phyloP scores from a whole-genome alignment of 140 eudicot species.

The Flaveria floridana region DNA sequence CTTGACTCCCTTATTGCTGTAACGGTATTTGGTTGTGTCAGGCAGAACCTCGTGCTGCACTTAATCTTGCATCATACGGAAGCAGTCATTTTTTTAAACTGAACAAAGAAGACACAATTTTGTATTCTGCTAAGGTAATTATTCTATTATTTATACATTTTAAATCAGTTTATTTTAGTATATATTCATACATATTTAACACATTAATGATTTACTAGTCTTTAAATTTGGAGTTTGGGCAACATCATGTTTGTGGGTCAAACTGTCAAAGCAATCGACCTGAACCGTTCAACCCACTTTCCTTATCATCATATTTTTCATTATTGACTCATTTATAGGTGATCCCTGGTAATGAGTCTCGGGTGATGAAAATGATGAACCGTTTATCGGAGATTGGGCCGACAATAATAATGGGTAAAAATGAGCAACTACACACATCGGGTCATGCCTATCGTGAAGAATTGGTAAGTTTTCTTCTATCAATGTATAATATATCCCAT shows the following conservation, averaged over 20 bases:
- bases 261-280: not conserved
- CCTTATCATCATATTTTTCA: not conserved
- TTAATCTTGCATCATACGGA: slow-evolving; percentile 94
- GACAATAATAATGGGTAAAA: slow-evolving; percentile 85
- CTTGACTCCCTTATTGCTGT: slow-evolving; percentile 21
- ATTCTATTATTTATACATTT: not conserved
- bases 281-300: not conserved
- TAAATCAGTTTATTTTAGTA: not conserved
- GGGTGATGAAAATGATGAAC: slow-evolving; percentile 90
- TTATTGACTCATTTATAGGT: slow-evolving; percentile 49
- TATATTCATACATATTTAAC: not conserved
- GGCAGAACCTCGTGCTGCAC: slow-evolving; percentile 99
- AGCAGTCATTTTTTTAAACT: slow-evolving; percentile 95
- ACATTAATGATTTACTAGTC: not conserved
- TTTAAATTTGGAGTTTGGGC: not conserved
- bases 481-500: not conserved
- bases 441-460: slow-evolving; percentile 96
- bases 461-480: slow-evolving; percentile 47
- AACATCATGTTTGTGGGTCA: not conserved
- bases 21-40: slow-evolving; percentile 50
- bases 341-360: slow-evolving; percentile 93
- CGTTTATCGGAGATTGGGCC: slow-evolving; percentile 95
- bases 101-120: slow-evolving; percentile 81
- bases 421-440: slow-evolving; percentile 87
- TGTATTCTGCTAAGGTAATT: slow-evolving; percentile 94